Evolutionary conservation across 495 filamentous ascomycete genomes (phyloP), one percentile per base, ranked within the genome.

Genomic region (Thermochaetoides thermophila): DNA sequence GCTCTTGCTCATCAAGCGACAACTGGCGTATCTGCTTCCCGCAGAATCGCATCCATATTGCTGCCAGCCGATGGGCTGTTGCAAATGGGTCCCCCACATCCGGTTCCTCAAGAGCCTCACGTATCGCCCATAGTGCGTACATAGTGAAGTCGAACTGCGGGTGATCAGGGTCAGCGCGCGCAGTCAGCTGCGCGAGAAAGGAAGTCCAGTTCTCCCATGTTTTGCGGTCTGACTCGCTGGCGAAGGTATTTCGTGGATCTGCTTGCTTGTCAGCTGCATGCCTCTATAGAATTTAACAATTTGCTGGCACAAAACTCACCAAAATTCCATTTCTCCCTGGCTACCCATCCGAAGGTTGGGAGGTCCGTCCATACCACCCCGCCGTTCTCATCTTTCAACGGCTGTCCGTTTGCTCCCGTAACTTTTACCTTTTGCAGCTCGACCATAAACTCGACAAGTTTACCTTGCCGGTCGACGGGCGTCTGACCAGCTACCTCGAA

Each of bases 101-200:
- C n/a, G n/a, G n/a, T n/a, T 40, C 29, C 34, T 54, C 50, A 3
- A 49, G 38, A 1, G 48, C 48, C 0, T 24, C 24, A 4, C 44
- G 26, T 27, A 44, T 13, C 4, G 23, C 24, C 44, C 44, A 47
- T 3, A 47, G 32, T 4, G 26, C 37, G n/a, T 23, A 41, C 24
- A 41, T 2, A 0, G 42, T 32, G 17, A 45, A 45, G 18, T 50
- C 39, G 3, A 40, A 29, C n/a, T 29, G 37, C 0, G 24, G 20
- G 10, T 38, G 32, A 7, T 35, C 28, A 6, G 23, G 12, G 11
- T 35, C 27, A 4, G 39, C n/a, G 4, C 25, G 17, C 9, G 31
- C 38, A 12, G 40, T 49, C 3, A 51, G 39, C 26, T 34, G 32
- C 7, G 48, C 40, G 13, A 50, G 36, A 21, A 54, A 45, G 17